Percentiles rank a stretch among this genome's conserved stretches.
Conservation (phyloP, 148 eudicot species). For the Polygonum aviculare region DNA sequence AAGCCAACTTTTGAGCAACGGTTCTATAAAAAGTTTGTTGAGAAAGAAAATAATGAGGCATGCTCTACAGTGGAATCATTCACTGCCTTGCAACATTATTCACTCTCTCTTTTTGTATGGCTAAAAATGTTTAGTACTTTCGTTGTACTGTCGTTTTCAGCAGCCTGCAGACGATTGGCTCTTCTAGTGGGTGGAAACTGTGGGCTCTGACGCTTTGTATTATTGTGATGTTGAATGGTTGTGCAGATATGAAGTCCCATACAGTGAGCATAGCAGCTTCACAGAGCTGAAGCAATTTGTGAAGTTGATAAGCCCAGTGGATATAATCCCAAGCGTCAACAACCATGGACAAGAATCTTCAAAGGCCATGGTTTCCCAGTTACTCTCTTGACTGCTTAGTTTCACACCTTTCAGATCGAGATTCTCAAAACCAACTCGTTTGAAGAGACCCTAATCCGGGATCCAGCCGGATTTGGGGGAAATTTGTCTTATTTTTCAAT, state of each 20-base stretch:
- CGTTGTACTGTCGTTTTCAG: not conserved
- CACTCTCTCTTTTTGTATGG: not conserved
- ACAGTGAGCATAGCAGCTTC: constrained; percentile 92
- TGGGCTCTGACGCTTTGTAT: not conserved
- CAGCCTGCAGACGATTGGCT: not conserved
- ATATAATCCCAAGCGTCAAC: constrained; percentile 83
- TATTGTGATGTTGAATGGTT: not conserved
- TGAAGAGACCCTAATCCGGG: not conserved
- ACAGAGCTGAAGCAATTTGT: constrained; percentile 78
- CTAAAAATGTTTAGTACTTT: not conserved
- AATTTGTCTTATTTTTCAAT: not conserved
- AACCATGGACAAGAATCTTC: constrained; percentile 52
- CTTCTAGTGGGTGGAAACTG: not conserved
- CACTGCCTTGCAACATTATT: not conserved
- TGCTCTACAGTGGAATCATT: not conserved
- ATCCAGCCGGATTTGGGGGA: not conserved
- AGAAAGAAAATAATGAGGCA: not conserved
- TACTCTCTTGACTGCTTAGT: not conserved
- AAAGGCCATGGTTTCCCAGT: constrained; percentile 44
- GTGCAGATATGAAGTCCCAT: constrained; percentile 93
- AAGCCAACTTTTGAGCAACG: not conserved
- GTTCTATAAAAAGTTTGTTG: not conserved
- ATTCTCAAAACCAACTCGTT: not conserved
- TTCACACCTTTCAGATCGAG: not conserved
- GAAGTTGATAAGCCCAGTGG: constrained; percentile 57